These are phyloP conservation scores for Lecanicillium sp. DNA, from an alignment of 2,329 filamentous ascomycete species.

Conservation along the genomic window DNA sequence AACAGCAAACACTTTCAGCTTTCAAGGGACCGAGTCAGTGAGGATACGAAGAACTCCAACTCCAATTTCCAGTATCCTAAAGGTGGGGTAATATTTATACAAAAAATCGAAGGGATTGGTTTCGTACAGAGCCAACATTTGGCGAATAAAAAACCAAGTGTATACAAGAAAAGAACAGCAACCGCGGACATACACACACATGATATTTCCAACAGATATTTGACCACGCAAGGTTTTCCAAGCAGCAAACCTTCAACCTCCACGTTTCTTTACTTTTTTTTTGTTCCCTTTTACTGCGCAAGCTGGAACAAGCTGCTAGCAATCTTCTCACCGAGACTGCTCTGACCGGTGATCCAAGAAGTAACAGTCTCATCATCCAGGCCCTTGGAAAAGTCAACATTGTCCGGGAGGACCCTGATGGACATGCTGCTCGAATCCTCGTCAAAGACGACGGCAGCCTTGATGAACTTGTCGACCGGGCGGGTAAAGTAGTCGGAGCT, in stretches of 20 bases:
- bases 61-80: too few relatives aligned
- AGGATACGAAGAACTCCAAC: too few relatives aligned
- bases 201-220: too few relatives aligned
- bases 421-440: constrained; percentile 40
- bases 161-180: constrained; percentile 3
- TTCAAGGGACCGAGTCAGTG: too few relatives aligned
- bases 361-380: constrained; percentile 30
- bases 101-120: not conserved
- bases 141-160: not conserved
- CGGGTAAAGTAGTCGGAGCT: constrained; percentile 65
- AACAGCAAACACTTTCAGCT: too few relatives aligned
- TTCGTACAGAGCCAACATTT: not conserved
- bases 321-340: constrained; percentile 6
- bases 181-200: not conserved
- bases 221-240: too few relatives aligned
- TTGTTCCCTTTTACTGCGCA: constrained; percentile 2
- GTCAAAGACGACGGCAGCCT: constrained; percentile 56
- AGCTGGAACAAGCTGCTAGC: constrained; percentile 17
- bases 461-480: constrained; percentile 50
- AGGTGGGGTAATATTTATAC: too few relatives aligned
- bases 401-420: constrained; percentile 43
- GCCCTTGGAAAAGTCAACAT: constrained; percentile 30
- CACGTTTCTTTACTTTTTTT: not conserved
- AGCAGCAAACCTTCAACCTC: too few relatives aligned
- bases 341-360: constrained; percentile 19